Evolutionary conservation across 768 basidiomycete genomes (phyloP).

Genomic region (Collybia sordida): DNA sequence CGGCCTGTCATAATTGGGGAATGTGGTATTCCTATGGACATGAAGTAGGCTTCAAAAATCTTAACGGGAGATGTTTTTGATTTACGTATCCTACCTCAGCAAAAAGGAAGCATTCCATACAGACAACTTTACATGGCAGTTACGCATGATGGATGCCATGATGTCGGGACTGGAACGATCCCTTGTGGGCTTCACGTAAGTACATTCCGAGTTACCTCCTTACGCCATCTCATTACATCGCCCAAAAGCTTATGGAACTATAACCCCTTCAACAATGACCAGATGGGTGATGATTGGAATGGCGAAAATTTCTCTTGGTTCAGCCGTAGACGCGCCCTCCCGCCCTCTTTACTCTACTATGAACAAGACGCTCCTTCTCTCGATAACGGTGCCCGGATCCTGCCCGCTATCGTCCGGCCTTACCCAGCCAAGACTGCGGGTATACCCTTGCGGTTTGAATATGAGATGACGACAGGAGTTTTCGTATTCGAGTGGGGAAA

Average conservation of each 20-base stretch:
- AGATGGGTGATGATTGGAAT: constrained; percentile 86
- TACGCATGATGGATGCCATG: constrained; percentile 93
- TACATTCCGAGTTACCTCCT: constrained; percentile 13
- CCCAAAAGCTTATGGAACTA: constrained; percentile 85
- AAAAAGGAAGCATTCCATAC: constrained; percentile 67
- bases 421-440: constrained; percentile 92
- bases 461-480: constrained; percentile 73
- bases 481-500: constrained; percentile 68
- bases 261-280: constrained; percentile 83
- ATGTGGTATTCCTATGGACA: constrained; percentile 94
- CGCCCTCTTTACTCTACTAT: constrained; percentile 51
- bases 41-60: constrained; percentile 70
- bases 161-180: constrained; percentile 77
- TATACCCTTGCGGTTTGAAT: constrained; percentile 69
- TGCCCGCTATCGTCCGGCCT: constrained; percentile 81
- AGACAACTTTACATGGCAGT: constrained; percentile 80
- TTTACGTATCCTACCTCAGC: constrained; percentile 34
- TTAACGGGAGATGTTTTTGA: not conserved
- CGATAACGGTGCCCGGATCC: constrained; percentile 80
- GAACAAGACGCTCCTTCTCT: constrained; percentile 66
- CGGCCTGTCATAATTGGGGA: constrained; percentile 88
- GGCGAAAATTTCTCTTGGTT: constrained; percentile 99
- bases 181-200: constrained; percentile 84
- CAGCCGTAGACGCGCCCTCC: constrained; percentile 58
- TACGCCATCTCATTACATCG: not conserved